Evolutionary conservation across 768 basidiomycete genomes (phyloP), one percentile per base, ranked within the genome.

Genomic region (Leucocoprinus leucothites): DNA sequence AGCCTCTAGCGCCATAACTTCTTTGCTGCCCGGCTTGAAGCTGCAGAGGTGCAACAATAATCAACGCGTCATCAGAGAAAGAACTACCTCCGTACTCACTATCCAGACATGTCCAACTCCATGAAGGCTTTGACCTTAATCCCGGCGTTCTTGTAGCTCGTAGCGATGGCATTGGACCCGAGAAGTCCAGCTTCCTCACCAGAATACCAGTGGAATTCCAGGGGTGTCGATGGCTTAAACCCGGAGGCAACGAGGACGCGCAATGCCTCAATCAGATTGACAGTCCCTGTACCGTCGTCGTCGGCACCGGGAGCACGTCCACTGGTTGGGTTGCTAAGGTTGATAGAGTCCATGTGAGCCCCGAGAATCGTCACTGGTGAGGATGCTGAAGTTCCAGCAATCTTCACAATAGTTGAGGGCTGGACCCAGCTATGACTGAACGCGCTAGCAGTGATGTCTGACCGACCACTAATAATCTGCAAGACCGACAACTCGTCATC

Each of bases 131-230:
- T 74, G 22, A 84, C 75, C 21, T 72, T 66, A 43, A 70, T 68
- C 3, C 74, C 76, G 16, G 69, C 60, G 45, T 66, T 72, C 61
- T 77, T 77, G 67, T 83, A 83, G 24, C 64, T 67, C 26, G 73
- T 72, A 3, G 78, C 82, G 54, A 85, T 72, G 6, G 80, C 82
- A 57, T 81, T 80, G 35, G 78, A 78, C 19, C 82, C 82, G 7
- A 77, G 65, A 3, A 76, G 67, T 14, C 77, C 78, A 42, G 64
- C 75, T 53, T 77, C 76, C 58, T 79, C 76, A 22, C 69, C 76
- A 28, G 75, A 67, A 60, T 77, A 80, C 73, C 74, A 79, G 56
- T 78, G 76, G 66, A 78, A 78, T 58, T 79, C 76, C 34, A 80
- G 70, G 2, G 76, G 71, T 7, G 65, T 69, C 13, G 68, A 64